phyloP scores from a whole-genome alignment of 2,329 filamentous ascomycete genomes.

The Fusarium staphyleae region DNA sequence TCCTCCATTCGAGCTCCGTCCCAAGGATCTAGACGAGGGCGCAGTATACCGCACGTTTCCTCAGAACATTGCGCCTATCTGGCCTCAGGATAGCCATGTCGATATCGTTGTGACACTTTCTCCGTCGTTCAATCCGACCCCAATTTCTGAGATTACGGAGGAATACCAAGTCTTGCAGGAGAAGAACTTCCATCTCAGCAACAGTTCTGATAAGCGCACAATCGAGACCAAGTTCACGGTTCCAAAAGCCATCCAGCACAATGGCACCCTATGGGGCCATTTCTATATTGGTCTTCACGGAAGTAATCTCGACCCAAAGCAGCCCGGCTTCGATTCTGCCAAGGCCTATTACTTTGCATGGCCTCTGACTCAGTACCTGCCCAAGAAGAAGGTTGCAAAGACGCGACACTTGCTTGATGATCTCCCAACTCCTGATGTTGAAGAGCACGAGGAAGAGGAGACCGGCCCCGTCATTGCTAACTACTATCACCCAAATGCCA shows the following conservation, averaged over 20 bases:
- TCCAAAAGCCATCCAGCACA: conserved; percentile 82
- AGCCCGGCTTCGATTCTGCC: conserved; percentile 73
- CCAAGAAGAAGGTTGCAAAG: conserved; percentile 90
- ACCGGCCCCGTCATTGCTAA: conserved; percentile 76
- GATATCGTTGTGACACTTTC: conserved; percentile 89
- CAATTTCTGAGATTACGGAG: conserved; percentile 69
- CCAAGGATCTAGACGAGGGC: conserved; percentile 65
- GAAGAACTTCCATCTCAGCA: conserved; percentile 78
- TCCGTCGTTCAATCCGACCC: conserved; percentile 71
- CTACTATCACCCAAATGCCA: conserved; percentile 96
- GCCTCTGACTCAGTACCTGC: conserved; percentile 86
- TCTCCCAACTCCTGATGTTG: conserved; percentile 47
- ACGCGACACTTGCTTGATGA: conserved; percentile 83
- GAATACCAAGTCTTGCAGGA: conserved; percentile 80
- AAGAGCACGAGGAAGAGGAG: conserved; percentile 60
- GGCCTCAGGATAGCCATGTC: conserved; percentile 78
- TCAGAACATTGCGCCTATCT: conserved; percentile 81
- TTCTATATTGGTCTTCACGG: conserved; percentile 86
- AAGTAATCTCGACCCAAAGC: conserved; percentile 76
- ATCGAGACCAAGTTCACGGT: conserved; percentile 80
- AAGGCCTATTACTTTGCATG: conserved; percentile 85
- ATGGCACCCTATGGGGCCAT: conserved; percentile 93
- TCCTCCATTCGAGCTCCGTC: conserved; percentile 70
- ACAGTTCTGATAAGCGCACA: conserved; percentile 79
- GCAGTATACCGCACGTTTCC: conserved; percentile 72